A percentile compares a stretch with the other conserved stretches of the same genome.
These are phyloP conservation scores for Colletotrichum simmondsii DNA, from an alignment of 2,329 filamentous ascomycete species.

Conservation along the genomic window DNA sequence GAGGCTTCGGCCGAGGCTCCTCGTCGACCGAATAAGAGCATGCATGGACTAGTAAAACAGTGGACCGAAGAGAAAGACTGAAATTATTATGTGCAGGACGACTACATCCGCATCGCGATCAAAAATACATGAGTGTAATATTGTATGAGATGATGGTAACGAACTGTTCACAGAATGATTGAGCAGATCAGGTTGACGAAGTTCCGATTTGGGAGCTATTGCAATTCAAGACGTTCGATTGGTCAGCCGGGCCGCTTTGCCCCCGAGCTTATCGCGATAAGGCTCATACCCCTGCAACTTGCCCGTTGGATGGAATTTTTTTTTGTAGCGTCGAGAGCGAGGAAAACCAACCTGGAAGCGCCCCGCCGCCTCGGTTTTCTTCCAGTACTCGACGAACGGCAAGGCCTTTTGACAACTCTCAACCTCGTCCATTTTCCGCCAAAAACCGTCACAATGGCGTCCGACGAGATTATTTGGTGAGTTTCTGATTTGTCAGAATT, in stretches of 20 bases:
- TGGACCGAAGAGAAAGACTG: background rate
- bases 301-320: constrained; percentile 17
- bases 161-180: background rate
- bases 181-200: background rate
- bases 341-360: constrained; percentile 23
- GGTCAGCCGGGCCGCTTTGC: constrained; percentile 20
- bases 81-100: background rate
- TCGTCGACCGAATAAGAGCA: background rate
- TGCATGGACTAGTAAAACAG: constrained; percentile 7
- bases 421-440: constrained; percentile 5
- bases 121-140: background rate
- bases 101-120: background rate
- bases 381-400: constrained; percentile 20
- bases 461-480: constrained; percentile 91
- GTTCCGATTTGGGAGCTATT: constrained; percentile 15
- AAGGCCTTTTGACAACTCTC: constrained; percentile 1
- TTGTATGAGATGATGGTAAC: background rate
- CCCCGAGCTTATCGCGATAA: constrained; percentile 33
- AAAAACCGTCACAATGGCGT: constrained; percentile 71
- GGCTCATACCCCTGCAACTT: constrained; percentile 13
- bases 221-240: constrained; percentile 22
- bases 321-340: constrained; percentile 27
- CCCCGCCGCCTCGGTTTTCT: constrained; percentile 33
- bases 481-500: background rate
- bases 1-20: constrained; percentile 21